Base-by-base conservation (phyloP, 495 filamentous ascomycete species). In the Podospora sp. region DNA sequence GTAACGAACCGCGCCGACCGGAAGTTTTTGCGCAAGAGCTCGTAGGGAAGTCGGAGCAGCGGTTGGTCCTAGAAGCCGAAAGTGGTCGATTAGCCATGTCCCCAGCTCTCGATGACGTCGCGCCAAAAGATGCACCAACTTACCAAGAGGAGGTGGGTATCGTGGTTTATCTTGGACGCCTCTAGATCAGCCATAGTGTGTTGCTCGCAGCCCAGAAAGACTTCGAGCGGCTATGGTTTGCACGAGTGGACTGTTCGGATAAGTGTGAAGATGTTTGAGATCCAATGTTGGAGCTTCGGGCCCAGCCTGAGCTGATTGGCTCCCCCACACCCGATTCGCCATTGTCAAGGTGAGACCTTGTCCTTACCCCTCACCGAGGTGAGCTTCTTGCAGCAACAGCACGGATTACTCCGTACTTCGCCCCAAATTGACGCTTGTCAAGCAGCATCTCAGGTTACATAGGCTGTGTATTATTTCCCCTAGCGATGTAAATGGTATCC, bases 1-100 rank as follows among this genome's bases (percentile, higher is more conserved):
- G 96, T 86, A 64, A 87, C 80, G 68, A 90, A 87, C 73, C 96
- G 95, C 21, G 92, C 89, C 0, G 88, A 86, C 73, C 97, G 96
- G 81, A 97, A 94, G 76, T 96, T 98, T 74, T 92, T 91, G 62
- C 95, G 91, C 51, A 92, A 87, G 62, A 98, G 88, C 77, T 97
- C 94, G 76, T 92, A 87, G 22, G 95, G 95, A 4, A 97, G 84
- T 22, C 93, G 91, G 71, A 99, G 90, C 68, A 97, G 92, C 25
- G 95, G 91, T 87, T 98, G 94, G 77, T 99, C 95, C 94, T 97
- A 61, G 51, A 46, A 22, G 21, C 11, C 29, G 22, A 20, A 33
- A 7, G 4, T 4, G 40, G 27, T 40, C 12, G 26, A 16, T 57
- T 33, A 26, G 59, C 9, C 16, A 62, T 7, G 16, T 49, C 12